phyloP scores from a whole-genome alignment of 2,329 filamentous ascomycete species.

The Fusarium secorum region DNA sequence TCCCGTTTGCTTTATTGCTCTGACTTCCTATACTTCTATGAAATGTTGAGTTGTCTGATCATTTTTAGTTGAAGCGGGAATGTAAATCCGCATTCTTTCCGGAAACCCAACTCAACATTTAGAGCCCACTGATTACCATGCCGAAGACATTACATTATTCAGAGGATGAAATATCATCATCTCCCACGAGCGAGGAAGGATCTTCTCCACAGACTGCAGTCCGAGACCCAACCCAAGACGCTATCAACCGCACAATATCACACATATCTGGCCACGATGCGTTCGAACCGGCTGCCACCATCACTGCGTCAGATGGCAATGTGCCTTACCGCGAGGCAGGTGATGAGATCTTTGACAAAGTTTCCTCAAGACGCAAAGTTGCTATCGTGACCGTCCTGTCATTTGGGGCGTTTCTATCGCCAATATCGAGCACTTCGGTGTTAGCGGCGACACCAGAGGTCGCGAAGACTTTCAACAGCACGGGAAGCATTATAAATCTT shows the following conservation, averaged over 20 bases:
- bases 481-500: slow-evolving; percentile 73
- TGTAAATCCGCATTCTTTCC: not conserved
- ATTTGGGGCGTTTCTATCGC: slow-evolving; percentile 79
- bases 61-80: not conserved
- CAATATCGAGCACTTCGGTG: slow-evolving; percentile 77
- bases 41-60: not conserved
- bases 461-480: slow-evolving; percentile 69
- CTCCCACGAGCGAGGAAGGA: not conserved
- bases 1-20: not conserved
- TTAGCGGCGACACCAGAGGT: slow-evolving; percentile 79
- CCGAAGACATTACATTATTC: slow-evolving; percentile 12
- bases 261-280: slow-evolving; percentile 44
- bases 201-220: not conserved
- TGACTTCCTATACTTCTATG: not conserved
- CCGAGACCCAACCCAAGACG: not conserved
- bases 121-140: not conserved
- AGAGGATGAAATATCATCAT: not conserved
- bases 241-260: slow-evolving; percentile 39
- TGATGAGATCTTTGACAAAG: slow-evolving; percentile 70
- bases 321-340: slow-evolving; percentile 41
- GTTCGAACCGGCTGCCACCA: slow-evolving; percentile 33
- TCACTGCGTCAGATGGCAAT: not conserved
- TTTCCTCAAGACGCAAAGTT: slow-evolving; percentile 68
- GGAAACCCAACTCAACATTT: not conserved
- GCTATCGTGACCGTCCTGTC: slow-evolving; percentile 74